Percentiles rank a stretch among this genome's conserved stretches.
Evolutionary conservation across 257 asterid genomes (phyloP).

Genomic region (Schizonepeta tenuifolia): DNA sequence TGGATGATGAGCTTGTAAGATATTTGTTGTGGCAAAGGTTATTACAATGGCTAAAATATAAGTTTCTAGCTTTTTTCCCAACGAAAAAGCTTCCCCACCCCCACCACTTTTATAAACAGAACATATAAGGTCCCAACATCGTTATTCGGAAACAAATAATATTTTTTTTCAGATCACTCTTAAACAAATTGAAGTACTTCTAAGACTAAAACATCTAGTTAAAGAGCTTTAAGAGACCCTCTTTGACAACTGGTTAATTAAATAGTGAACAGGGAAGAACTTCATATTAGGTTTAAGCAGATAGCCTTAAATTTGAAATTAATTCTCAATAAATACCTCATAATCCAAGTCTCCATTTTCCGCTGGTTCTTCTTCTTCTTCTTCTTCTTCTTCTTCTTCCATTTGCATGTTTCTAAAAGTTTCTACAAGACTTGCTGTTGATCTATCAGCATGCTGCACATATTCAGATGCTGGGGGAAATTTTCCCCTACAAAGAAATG

Average conservation of each 20-base stretch:
- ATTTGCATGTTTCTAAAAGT: constrained; percentile 74
- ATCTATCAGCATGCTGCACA: constrained; percentile 63
- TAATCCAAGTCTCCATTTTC: constrained; percentile 85
- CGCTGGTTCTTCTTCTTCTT: constrained; percentile 50
- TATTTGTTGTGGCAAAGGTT: background rate
- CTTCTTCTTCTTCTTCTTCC: constrained; percentile 62
- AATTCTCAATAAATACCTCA: constrained; percentile 59
- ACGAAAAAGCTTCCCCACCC: background rate
- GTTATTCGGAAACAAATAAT: background rate
- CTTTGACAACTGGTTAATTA: background rate
- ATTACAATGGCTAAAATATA: background rate
- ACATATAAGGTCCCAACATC: background rate
- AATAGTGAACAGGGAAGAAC: background rate
- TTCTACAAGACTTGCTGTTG: constrained; percentile 89
- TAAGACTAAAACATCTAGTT: background rate
- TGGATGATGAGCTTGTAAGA: background rate
- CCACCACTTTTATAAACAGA: background rate
- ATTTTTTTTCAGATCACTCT: background rate
- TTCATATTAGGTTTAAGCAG: background rate
- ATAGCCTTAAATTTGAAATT: constrained; percentile 6
- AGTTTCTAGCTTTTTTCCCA: background rate
- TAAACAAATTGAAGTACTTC: background rate
- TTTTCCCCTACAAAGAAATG: constrained; percentile 55
- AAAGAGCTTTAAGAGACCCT: background rate
- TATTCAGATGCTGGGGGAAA: constrained; percentile 85